Evolutionary conservation across 2,329 filamentous ascomycete species (phyloP).

Genomic region (Verruconis gallopava): DNA sequence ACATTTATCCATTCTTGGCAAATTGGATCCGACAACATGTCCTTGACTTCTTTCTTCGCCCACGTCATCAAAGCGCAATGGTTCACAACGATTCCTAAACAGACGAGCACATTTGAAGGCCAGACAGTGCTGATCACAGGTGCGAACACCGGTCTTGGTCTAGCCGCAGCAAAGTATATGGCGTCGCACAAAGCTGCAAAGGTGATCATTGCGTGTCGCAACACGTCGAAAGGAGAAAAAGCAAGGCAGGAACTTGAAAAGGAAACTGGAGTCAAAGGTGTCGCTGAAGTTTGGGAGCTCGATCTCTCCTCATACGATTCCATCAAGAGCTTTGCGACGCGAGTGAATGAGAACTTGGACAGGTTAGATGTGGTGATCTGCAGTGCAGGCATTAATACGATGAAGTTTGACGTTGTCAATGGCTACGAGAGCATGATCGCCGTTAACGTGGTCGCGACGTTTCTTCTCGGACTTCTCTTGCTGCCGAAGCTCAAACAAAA

Average conservation of each 20-base stretch:
- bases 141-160: conserved; percentile 34
- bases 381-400: conserved; percentile 26
- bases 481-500: conserved; percentile 16
- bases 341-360: conserved; percentile 15
- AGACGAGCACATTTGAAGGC: neutral
- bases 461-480: conserved; percentile 21
- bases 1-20: too few relatives aligned
- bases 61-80: neutral
- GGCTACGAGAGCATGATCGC: conserved; percentile 23
- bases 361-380: conserved; percentile 25
- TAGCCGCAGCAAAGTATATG: conserved; percentile 32
- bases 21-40: too few relatives aligned
- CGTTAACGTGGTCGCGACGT: conserved; percentile 28
- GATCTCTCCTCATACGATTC: conserved; percentile 29
- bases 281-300: conserved; percentile 34
- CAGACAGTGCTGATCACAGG: conserved; percentile 35
- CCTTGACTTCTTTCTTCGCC: neutral
- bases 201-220: conserved; percentile 35
- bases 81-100: neutral
- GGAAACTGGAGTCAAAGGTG: conserved; percentile 18
- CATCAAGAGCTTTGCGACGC: conserved; percentile 22
- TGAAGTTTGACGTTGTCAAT: conserved; percentile 16
- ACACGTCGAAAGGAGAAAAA: conserved; percentile 29
- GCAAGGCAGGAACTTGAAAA: conserved; percentile 29
- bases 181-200: conserved; percentile 26